A percentile compares a stretch with the other conserved stretches of the same genome.
These are phyloP conservation scores for Pelargonium cotyledonis DNA, from an alignment of 441 rosid species.

Conservation along the genomic window DNA sequence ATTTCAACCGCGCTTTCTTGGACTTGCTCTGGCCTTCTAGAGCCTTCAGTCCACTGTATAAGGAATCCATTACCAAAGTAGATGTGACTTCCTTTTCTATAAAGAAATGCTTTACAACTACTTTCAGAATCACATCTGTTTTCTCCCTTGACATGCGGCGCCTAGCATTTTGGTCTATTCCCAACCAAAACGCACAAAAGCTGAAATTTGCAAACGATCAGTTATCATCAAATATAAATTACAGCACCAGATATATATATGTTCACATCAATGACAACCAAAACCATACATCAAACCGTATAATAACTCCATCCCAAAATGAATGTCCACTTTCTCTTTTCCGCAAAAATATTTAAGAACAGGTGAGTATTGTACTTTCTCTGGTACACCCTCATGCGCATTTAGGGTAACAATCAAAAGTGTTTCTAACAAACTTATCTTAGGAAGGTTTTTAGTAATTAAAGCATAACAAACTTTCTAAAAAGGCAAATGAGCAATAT, in stretches of 20 bases:
- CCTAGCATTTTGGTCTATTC: slow-evolving; percentile 65
- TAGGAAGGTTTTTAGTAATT: too few relatives aligned
- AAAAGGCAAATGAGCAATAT: too few relatives aligned
- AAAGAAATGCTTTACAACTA: slow-evolving; percentile 80
- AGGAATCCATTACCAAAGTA: slow-evolving; percentile 96
- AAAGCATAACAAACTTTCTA: too few relatives aligned
- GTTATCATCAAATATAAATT: background rate
- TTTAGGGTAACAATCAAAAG: too few relatives aligned
- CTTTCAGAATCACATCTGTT: slow-evolving; percentile 67
- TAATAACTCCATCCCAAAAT: too few relatives aligned
- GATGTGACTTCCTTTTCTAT: slow-evolving; percentile 95
- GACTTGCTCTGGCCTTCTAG: slow-evolving; percentile 72
- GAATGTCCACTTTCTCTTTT: too few relatives aligned
- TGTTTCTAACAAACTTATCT: too few relatives aligned
- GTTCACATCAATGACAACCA: background rate
- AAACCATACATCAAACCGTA: background rate
- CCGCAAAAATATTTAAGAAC: too few relatives aligned
- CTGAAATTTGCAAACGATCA: slow-evolving; percentile 36
- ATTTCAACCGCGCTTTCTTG: slow-evolving; percentile 54
- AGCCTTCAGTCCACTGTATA: slow-evolving; percentile 85
- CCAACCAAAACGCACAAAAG: slow-evolving; percentile 76
- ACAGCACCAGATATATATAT: background rate
- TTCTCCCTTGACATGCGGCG: slow-evolving; percentile 78
- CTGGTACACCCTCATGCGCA: too few relatives aligned
- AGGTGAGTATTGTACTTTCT: too few relatives aligned